A percentile compares a stretch with the other conserved stretches of the same genome.
Conservation (phyloP, 768 basidiomycete species). For the Amanita phalloides region DNA sequence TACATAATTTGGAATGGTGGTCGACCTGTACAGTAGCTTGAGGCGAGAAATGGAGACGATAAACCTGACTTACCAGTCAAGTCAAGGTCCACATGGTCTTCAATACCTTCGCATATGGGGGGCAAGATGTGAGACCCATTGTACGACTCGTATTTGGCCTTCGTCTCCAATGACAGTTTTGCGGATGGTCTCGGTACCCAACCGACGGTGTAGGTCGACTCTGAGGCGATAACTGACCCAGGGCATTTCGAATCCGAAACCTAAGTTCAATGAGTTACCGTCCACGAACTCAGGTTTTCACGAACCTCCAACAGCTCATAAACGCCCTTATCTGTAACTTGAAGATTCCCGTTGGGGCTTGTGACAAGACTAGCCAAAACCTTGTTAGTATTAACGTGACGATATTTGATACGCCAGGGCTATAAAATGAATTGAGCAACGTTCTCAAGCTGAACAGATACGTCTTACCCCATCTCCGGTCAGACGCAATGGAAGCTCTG, state of each 20-base stretch:
- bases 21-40: constrained; percentile 37
- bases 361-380: constrained; percentile 30
- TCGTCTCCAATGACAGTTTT: constrained; percentile 46
- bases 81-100: constrained; percentile 77
- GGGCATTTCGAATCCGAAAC: constrained; percentile 81
- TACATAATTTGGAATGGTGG: constrained; percentile 95
- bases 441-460: not conserved
- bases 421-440: constrained; percentile 19
- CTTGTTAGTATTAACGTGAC: constrained; percentile 32
- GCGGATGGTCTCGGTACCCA: constrained; percentile 78
- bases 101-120: constrained; percentile 74
- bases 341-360: constrained; percentile 62
- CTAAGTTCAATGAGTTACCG: constrained; percentile 27
- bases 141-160: constrained; percentile 43
- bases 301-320: constrained; percentile 64
- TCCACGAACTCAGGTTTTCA: not conserved
- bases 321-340: constrained; percentile 61
- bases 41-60: not conserved
- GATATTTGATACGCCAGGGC: constrained; percentile 87
- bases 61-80: constrained; percentile 43
- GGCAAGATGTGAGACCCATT: constrained; percentile 70
- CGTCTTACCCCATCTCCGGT: constrained; percentile 80
- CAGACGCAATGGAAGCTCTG: constrained; percentile 69
- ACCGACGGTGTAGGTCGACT: constrained; percentile 57
- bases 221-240: constrained; percentile 52